These are phyloP conservation scores for Chrysoporthe puriensis DNA, from an alignment of 2,329 filamentous ascomycete genomes.

Conservation along the genomic window DNA sequence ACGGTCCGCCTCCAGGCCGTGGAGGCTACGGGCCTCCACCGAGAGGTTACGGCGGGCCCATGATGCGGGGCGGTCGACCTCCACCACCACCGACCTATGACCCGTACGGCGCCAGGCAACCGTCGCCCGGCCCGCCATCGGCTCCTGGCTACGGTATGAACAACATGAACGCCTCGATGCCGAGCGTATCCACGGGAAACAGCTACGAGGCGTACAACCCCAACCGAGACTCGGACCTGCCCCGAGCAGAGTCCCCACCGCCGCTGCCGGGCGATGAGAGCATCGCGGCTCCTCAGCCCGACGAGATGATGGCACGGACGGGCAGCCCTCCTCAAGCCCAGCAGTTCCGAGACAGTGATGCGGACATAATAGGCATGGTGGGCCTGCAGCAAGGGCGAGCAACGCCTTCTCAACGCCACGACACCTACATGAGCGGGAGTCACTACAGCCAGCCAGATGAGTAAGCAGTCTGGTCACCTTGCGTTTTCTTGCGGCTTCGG, in stretches of 20 bases:
- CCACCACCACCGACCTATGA: slow-evolving; percentile 51
- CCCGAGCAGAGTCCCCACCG: slow-evolving; percentile 67
- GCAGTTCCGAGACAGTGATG: slow-evolving; percentile 64
- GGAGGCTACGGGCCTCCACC: slow-evolving; percentile 49
- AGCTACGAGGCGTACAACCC: slow-evolving; percentile 50
- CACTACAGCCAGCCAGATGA: slow-evolving; percentile 69
- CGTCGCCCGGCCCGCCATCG: slow-evolving; percentile 44
- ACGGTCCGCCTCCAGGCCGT: slow-evolving; percentile 45
- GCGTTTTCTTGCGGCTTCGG: background rate
- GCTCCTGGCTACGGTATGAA: slow-evolving; percentile 43
- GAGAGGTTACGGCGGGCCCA: slow-evolving; percentile 38
- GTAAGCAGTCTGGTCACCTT: slow-evolving; percentile 55
- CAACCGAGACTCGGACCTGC: slow-evolving; percentile 49
- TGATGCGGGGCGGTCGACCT: slow-evolving; percentile 44
- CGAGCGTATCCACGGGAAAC: slow-evolving; percentile 40
- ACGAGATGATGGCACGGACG: slow-evolving; percentile 80
- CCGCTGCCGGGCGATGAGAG: slow-evolving; percentile 53
- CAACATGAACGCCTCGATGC: slow-evolving; percentile 42
- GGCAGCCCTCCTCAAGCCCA: slow-evolving; percentile 52
- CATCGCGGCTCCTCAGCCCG: slow-evolving; percentile 53
- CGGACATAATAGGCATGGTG: slow-evolving; percentile 75
- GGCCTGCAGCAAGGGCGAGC: slow-evolving; percentile 62
- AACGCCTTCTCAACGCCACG: slow-evolving; percentile 44
- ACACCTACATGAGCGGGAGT: slow-evolving; percentile 65
- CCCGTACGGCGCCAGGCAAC: slow-evolving; percentile 39